Base-by-base conservation (phyloP, 768 basidiomycete species). In the Cystobasidium tubakii region DNA sequence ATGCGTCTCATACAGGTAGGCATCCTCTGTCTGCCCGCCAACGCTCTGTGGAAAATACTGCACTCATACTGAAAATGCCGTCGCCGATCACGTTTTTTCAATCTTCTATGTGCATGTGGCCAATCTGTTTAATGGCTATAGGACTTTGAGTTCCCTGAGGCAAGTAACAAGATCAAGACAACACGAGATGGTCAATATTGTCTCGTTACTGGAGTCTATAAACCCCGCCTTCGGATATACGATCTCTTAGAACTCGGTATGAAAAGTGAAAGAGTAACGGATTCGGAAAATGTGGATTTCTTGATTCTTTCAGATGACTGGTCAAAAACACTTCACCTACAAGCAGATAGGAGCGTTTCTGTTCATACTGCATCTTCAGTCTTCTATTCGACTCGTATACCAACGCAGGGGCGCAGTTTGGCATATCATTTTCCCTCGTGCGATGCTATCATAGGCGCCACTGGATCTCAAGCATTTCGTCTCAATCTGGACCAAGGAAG, bases 241-340 rank as follows among this genome's bases (percentile, higher is more conserved):
- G 96, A 98, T 81, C 82, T 99, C 44, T 89, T 91, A 80, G 89
- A 95, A 78, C 86, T 99, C 36, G 88, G 92, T 4, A 84, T 90
- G 72, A 98, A 99, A 81, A 97, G 95, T 80, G 95, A 97, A 83
- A 85, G 96, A 43, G 95, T 97, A 79, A 88, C 93, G 1, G 93
- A 99, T 80, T 87, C 89, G 15, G 95, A 98, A 84, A 99, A 98
- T 81, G 89, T 99, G 76, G 96, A 99, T 81, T 99, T 99, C 83
- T 86, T 89, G 84, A 88, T 92, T 77, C 85, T 98, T 9, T 97
- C 94, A 0, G 90, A 94, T 79, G 95, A 98, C 84, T 98, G 95
- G 95, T 98, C 95, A 7, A 98, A 98, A 81, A 89, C 91, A n/a
- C 85, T 97, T 75, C 93, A 96, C 81, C 86, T 99, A 1, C 96